Evolutionary conservation across 306 rosid species (phyloP).

Genomic region (Pyrus pyrifolia): DNA sequence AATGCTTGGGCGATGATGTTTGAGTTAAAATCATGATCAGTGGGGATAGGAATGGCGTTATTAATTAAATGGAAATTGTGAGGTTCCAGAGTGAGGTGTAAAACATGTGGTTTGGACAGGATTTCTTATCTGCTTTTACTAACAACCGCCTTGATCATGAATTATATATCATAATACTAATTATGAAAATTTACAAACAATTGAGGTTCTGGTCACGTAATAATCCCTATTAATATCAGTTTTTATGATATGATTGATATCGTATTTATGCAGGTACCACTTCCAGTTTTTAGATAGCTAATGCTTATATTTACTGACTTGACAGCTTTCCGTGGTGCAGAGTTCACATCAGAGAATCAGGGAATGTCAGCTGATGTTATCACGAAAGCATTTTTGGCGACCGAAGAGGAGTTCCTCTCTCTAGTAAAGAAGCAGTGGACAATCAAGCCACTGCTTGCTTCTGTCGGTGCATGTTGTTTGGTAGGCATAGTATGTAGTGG

Average conservation of each 20-base stretch:
- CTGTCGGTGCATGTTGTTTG: conserved; percentile 93
- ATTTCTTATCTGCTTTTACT: background rate
- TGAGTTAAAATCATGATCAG: background rate
- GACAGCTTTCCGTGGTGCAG: conserved; percentile 59
- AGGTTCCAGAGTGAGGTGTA: background rate
- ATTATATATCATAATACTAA: background rate
- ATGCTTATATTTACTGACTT: conserved; percentile 41
- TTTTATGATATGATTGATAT: background rate
- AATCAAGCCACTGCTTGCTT: conserved; percentile 71
- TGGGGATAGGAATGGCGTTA: background rate
- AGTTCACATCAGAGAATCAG: conserved; percentile 56
- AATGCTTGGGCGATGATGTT: too few relatives aligned
- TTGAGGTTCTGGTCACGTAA: background rate
- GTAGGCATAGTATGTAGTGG: conserved; percentile 74
- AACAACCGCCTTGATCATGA: background rate
- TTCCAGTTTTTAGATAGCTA: conserved; percentile 23
- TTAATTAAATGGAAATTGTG: background rate
- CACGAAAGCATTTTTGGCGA: conserved; percentile 71
- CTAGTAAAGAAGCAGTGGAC: conserved; percentile 72
- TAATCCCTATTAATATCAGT: background rate
- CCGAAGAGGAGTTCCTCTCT: conserved; percentile 84
- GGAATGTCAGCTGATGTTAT: conserved; percentile 85
- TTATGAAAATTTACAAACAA: background rate
- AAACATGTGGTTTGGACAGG: background rate
- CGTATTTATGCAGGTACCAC: background rate